A percentile compares a stretch with the other conserved stretches of the same genome.
Conservation (phyloP, 768 basidiomycete species). For the Gautieria morchelliformis region DNA sequence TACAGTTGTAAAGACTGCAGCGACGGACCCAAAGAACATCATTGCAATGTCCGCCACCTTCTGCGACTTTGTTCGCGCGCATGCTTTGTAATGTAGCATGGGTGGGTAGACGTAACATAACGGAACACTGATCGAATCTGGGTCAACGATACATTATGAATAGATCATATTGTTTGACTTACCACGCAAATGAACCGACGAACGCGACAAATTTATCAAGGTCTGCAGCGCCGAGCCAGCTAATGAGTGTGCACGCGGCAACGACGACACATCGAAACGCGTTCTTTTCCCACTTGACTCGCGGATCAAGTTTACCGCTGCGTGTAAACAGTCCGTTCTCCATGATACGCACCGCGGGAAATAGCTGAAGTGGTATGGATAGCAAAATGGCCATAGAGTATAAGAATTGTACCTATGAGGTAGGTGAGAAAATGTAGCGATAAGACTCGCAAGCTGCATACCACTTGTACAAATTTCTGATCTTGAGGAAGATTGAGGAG, state of each 20-base stretch:
- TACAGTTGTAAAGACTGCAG: constrained; percentile 67
- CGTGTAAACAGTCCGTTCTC: constrained; percentile 89
- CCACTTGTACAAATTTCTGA: constrained; percentile 81
- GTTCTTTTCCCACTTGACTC: constrained; percentile 97
- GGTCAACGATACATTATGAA: neutral
- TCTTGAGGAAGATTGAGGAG: constrained; percentile 85
- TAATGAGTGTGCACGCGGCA: constrained; percentile 70
- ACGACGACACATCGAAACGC: constrained; percentile 69
- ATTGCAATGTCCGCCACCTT: constrained; percentile 63
- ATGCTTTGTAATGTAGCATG: constrained; percentile 85
- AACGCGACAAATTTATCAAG: constrained; percentile 94
- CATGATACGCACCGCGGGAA: constrained; percentile 95
- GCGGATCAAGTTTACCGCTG: constrained; percentile 71
- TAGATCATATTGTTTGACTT: constrained; percentile 10
- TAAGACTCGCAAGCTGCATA: constrained; percentile 24
- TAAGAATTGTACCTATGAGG: constrained; percentile 60
- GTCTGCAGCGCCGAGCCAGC: constrained; percentile 76
- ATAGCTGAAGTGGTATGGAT: constrained; percentile 89
- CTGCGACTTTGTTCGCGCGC: constrained; percentile 58
- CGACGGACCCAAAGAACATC: constrained; percentile 64
- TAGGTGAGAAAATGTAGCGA: neutral
- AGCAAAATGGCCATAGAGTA: constrained; percentile 90
- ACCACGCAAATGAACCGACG: constrained; percentile 93
- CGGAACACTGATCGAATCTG: constrained; percentile 52
- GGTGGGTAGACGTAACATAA: constrained; percentile 92